Percentiles rank a stretch among this genome's conserved stretches.
phyloP scores from a whole-genome alignment of 176 grass and related monocot genomes.

The Oryza glaberrima region DNA sequence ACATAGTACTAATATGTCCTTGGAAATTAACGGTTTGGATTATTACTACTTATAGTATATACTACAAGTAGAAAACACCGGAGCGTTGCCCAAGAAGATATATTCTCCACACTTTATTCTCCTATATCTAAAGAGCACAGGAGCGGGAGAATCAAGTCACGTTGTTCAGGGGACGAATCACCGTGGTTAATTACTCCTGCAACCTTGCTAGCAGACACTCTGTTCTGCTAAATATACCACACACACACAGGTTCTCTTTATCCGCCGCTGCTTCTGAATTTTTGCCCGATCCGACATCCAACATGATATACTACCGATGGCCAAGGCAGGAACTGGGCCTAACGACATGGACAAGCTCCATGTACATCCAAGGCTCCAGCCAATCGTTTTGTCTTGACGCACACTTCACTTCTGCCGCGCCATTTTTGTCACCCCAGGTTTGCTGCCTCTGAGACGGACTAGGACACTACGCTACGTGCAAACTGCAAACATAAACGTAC shows the following conservation, averaged over 20 bases:
- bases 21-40: too few relatives aligned
- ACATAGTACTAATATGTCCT: too few relatives aligned
- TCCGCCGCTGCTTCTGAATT: background rate
- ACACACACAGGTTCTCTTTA: background rate
- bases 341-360: constrained; percentile 7
- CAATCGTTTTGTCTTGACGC: background rate
- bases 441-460: background rate
- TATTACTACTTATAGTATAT: too few relatives aligned
- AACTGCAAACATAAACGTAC: background rate
- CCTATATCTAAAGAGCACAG: too few relatives aligned
- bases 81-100: too few relatives aligned
- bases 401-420: background rate
- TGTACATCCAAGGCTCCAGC: background rate
- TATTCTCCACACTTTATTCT: too few relatives aligned
- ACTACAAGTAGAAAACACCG: too few relatives aligned
- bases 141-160: too few relatives aligned
- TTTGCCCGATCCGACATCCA: constrained; percentile 16
- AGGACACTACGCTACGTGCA: background rate
- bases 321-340: background rate
- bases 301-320: background rate
- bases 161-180: too few relatives aligned
- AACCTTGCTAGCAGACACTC: too few relatives aligned
- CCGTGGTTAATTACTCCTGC: too few relatives aligned
- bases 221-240: background rate
- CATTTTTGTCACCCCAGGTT: background rate